Base-by-base conservation (phyloP, 2,329 filamentous ascomycete species). In the Ceratocystis smalleyi region DNA sequence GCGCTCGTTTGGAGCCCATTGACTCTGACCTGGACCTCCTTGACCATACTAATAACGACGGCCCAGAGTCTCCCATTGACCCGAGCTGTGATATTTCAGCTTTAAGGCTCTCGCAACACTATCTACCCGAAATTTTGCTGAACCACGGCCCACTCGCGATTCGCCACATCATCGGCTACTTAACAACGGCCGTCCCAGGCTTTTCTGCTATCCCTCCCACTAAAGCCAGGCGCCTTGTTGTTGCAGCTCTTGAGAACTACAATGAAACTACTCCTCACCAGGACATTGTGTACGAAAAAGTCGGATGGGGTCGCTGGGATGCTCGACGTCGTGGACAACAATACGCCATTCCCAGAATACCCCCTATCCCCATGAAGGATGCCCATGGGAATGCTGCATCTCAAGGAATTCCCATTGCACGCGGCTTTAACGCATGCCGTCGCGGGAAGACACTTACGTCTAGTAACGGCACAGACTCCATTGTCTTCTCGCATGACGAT, bases 291-390 rank as follows among this genome's bases (percentile, higher is more conserved):
- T 97, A 95, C 72, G 88, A 95, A 74, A 97, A 97, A 79, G 90
- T 96, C 66, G 92, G 92, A 71, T 97, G 92, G 92, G 94, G 94
- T 66, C 85, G 91, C 69, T 99, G 92, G 92, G 88, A 95, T 74
- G 94, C 91, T 67, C 85, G 85, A 72, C 81, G 83, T 72, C 84
- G 84, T 70, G 88, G 86, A 64, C 82, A 88, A 67, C 77, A 81
- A 54, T 70, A 77, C 67, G 77, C 79, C 68, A 73, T 77, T 66
- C 60, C 57, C 68, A 71, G 65, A 63, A 63, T 54, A 67, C 72
- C 69, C 71, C 77, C 73, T 71, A 74, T 69, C 70, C 59, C 49
- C 15, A 27, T 19, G 8, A 32, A 40, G 19, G 49, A 8, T 1
- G 72, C 69, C 72, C 77, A 73, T 72, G 77, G 70, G 69, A 71